These are phyloP conservation scores for Fusarium humuli DNA, from an alignment of 2,329 filamentous ascomycete genomes.

Conservation along the genomic window DNA sequence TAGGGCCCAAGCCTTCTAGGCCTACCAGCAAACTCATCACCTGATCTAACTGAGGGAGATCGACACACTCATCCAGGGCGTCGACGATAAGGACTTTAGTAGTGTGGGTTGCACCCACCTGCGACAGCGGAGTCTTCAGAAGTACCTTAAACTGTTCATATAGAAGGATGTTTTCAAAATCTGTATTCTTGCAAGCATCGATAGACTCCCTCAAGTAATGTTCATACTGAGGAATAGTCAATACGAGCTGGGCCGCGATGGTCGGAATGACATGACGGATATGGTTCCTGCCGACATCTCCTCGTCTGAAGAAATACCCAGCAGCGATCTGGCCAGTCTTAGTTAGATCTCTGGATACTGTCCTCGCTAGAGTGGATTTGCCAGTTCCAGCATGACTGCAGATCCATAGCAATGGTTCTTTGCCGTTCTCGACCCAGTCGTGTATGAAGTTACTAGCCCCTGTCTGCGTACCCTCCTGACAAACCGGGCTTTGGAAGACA, in stretches of 20 bases:
- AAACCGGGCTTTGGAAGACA: fast-evolving
- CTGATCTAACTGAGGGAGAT: too few species aligned
- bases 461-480: too few species aligned
- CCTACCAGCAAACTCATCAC: fast-evolving
- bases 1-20: fast-evolving
- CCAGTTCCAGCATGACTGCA: too few species aligned
- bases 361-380: fast-evolving
- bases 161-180: fast-evolving
- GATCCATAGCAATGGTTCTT: fast-evolving
- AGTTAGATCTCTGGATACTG: fast-evolving
- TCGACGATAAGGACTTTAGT: too few species aligned
- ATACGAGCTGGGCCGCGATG: fast-evolving
- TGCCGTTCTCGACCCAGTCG: fast-evolving
- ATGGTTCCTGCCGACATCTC: fast-evolving
- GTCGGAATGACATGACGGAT: too few species aligned
- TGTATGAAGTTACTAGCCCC: fast-evolving
- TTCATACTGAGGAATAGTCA: fast-evolving
- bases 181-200: fast-evolving
- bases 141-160: fast-evolving
- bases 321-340: fast-evolving
- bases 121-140: too few species aligned
- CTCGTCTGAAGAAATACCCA: too few species aligned
- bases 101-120: too few species aligned
- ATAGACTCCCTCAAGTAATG: fast-evolving
- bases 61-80: too few species aligned